These are phyloP conservation scores for Fusarium citri DNA, from an alignment of 2,329 filamentous ascomycete genomes.

Conservation along the genomic window DNA sequence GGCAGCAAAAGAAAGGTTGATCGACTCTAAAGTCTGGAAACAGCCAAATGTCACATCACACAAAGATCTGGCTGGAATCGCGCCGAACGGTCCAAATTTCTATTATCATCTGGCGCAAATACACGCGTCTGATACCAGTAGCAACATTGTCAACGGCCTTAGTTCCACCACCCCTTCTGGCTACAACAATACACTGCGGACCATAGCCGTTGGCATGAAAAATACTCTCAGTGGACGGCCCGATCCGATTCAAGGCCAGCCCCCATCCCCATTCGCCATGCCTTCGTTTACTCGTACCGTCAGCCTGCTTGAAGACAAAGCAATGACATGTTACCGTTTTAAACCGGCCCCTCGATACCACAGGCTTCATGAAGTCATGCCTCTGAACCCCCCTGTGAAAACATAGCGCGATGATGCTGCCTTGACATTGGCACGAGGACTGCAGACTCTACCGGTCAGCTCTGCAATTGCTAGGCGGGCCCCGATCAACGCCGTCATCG, in stretches of 20 bases:
- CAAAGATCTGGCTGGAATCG: constrained; percentile 59
- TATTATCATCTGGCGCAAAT: constrained; percentile 27
- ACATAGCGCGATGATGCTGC: constrained; percentile 20
- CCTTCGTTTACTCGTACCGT: constrained; percentile 38
- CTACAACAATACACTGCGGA: constrained; percentile 36
- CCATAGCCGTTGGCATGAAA: constrained; percentile 31
- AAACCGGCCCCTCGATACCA: background rate
- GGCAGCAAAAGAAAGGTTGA: constrained; percentile 24
- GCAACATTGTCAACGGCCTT: constrained; percentile 35
- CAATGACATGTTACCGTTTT: constrained; percentile 29
- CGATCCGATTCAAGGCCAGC: constrained; percentile 44
- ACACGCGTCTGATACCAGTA: constrained; percentile 32
- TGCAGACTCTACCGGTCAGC: constrained; percentile 26
- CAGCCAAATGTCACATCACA: constrained; percentile 61
- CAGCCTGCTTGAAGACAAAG: constrained; percentile 21
- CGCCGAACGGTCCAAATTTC: constrained; percentile 34
- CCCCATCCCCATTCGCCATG: constrained; percentile 36
- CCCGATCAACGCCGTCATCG: constrained; percentile 33
- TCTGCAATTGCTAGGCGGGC: constrained; percentile 34
- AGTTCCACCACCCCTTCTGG: constrained; percentile 42
- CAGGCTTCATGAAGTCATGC: constrained; percentile 20
- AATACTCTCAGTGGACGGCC: constrained; percentile 43
- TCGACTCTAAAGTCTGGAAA: constrained; percentile 51
- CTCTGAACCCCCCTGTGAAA: constrained; percentile 11
- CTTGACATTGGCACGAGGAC: constrained; percentile 21